Evolutionary conservation across 2,329 filamentous ascomycete genomes (phyloP), one percentile per base, ranked within the genome.

Genomic region (Microsporum audouinii): DNA sequence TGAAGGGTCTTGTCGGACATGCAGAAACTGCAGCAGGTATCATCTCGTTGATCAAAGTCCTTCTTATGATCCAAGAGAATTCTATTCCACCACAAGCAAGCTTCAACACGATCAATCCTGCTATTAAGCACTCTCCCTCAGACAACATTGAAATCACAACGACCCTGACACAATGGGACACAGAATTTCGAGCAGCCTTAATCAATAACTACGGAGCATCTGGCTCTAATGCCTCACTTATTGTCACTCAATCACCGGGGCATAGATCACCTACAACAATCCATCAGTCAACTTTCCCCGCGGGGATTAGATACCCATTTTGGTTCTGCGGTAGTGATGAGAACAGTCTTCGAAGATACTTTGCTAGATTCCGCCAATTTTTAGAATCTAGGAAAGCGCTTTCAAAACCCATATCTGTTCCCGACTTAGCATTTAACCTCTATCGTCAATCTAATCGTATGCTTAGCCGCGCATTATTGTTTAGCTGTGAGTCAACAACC

Each of bases 1-100:
- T 74, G 29, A 75, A 75, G 57, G 71, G 66, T 2, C 62, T 66
- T 1, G 65, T 75, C 5, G 74, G 74, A 0, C 74, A 76, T 61
- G 64, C 66, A 0, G 73, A 75, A 61, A 64, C 67, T 0, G 67
- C 70, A 0, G 70, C 73, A 0, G 74, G 74, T 0, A 66, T 73
- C 12, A 66, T 69, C 1, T 65, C 66, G 0, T 53, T 74, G 10
- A 61, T 72, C 10, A 72, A 74, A 47, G 59, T 67, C 2, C 38
- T 73, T 36, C 39, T 72, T 23, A 71, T 72, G 67, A 66, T 74
- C 1, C 62, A 72, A 5, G 57, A 69, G 3, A 57, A 64, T 1
- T 51, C 47, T 4, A 68, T 72, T 3, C 69, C 69, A 0, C 64
- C 63, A 10, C 70, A 70, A 56, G 65, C 69, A 5, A 70, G 65